phyloP scores from a whole-genome alignment of 768 basidiomycete genomes.

The Suillus alpinus region DNA sequence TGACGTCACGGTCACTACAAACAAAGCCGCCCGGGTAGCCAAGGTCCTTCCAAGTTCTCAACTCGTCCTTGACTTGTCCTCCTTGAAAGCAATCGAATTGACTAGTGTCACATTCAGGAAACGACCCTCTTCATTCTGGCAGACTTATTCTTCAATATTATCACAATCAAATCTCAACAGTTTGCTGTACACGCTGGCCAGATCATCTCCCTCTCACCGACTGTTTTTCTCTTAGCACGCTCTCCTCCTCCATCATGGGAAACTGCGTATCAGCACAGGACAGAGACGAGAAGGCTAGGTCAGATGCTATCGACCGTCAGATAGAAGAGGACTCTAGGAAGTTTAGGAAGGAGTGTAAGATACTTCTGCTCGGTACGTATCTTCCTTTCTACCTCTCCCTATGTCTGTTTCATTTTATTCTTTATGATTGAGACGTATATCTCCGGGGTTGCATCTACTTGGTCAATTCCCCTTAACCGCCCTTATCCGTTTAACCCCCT shows the following conservation, averaged over 20 bases:
- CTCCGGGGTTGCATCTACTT: neutral
- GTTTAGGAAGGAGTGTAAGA: slow-evolving; percentile 89
- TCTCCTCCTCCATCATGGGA: slow-evolving; percentile 45
- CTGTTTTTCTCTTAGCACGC: neutral
- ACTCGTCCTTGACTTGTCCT: slow-evolving; percentile 16
- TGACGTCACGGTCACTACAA: slow-evolving; percentile 1
- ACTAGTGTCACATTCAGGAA: slow-evolving; percentile 9
- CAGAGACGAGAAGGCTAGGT: slow-evolving; percentile 56
- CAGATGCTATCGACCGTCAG: slow-evolving; percentile 76
- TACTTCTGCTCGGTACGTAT: slow-evolving; percentile 79
- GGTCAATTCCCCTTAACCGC: neutral
- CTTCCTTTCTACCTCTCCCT: slow-evolving; percentile 1
- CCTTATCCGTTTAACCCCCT: neutral
- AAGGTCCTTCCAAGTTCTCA: slow-evolving; percentile 16
- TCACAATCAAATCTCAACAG: neutral
- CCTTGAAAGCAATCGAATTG: slow-evolving; percentile 3
- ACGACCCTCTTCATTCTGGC: slow-evolving; percentile 11
- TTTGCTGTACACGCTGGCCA: neutral
- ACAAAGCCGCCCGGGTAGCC: slow-evolving; percentile 6
- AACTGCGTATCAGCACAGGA: slow-evolving; percentile 64
- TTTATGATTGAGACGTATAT: neutral
- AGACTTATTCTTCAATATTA: neutral
- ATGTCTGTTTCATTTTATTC: slow-evolving; percentile 11
- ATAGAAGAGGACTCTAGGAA: slow-evolving; percentile 83
- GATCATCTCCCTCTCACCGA: neutral